Percentiles rank a stretch among this genome's conserved stretches.
phyloP scores from a whole-genome alignment of 2,329 filamentous ascomycete species.

The Xylariaceae sp. region DNA sequence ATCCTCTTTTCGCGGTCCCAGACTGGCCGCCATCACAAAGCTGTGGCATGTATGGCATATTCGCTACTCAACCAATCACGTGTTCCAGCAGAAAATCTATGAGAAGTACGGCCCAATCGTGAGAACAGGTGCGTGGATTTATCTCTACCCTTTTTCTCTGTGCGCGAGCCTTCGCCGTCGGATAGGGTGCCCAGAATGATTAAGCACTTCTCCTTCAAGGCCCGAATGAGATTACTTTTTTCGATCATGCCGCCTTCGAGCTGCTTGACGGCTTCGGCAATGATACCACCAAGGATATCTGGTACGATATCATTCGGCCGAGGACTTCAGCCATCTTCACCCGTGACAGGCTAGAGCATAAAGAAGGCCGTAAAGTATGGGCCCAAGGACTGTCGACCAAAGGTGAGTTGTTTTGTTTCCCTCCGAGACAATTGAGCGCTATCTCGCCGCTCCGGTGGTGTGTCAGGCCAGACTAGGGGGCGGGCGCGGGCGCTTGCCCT shows the following conservation, averaged over 20 bases:
- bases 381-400: conserved; percentile 24
- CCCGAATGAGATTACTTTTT: conserved; percentile 30
- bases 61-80: conserved; percentile 25
- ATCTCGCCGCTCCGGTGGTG: neutral
- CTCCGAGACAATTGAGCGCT: neutral
- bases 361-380: conserved; percentile 29
- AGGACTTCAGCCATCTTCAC: conserved; percentile 31
- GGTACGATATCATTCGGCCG: conserved; percentile 32
- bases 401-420: conserved; percentile 14
- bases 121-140: conserved; percentile 24
- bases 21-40: conserved; percentile 39
- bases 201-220: conserved; percentile 17
- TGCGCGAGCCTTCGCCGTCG: neutral
- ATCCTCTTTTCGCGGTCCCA: conserved; percentile 41
- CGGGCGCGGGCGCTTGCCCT: neutral
- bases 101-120: conserved; percentile 28
- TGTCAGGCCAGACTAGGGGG: no score
- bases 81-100: conserved; percentile 22
- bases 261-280: conserved; percentile 30
- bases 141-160: neutral
- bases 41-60: conserved; percentile 32
- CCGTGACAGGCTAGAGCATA: conserved; percentile 26
- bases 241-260: conserved; percentile 25
- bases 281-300: conserved; percentile 29
- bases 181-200: neutral